phyloP scores from a whole-genome alignment of 1,284 basidiomycete species.

The Puccinia triticina region DNA sequence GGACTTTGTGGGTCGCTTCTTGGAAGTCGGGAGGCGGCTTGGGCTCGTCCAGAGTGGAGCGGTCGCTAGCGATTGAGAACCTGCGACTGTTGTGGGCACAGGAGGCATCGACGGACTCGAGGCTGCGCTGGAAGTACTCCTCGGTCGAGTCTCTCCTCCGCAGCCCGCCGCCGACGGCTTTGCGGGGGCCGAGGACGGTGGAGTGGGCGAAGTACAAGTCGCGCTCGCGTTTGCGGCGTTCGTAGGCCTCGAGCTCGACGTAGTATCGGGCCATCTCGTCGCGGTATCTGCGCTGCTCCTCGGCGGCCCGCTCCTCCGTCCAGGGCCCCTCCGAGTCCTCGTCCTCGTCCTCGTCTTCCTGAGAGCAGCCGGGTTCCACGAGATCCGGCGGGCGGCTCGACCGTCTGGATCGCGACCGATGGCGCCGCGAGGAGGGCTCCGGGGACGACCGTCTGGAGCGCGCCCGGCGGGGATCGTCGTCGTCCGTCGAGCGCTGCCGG shows the following conservation, averaged over 20 bases:
- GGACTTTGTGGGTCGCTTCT: background rate
- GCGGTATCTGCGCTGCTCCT: constrained; percentile 23
- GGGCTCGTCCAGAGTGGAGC: background rate
- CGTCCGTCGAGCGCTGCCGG: background rate
- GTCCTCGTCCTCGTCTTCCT: background rate
- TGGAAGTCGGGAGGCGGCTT: background rate
- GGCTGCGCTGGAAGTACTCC: constrained; percentile 21
- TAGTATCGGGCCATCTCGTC: constrained; percentile 35
- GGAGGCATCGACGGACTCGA: background rate
- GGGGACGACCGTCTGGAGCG: background rate
- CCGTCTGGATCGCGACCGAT: background rate
- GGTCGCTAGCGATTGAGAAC: constrained; percentile 15
- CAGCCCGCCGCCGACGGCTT: background rate
- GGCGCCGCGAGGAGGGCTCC: background rate
- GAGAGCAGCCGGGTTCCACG: too few species aligned
- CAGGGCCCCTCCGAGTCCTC: background rate
- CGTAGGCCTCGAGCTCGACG: constrained; percentile 28
- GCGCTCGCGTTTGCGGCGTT: constrained; percentile 24
- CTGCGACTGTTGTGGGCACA: background rate
- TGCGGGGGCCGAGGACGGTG: background rate
- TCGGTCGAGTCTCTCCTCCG: background rate
- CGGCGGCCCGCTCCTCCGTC: background rate
- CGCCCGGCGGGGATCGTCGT: background rate
- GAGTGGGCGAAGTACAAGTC: background rate
- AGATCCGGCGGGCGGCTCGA: background rate